Evolutionary conservation across 2,329 filamentous ascomycete species (phyloP).

Genomic region (Colletotrichum shisoi): DNA sequence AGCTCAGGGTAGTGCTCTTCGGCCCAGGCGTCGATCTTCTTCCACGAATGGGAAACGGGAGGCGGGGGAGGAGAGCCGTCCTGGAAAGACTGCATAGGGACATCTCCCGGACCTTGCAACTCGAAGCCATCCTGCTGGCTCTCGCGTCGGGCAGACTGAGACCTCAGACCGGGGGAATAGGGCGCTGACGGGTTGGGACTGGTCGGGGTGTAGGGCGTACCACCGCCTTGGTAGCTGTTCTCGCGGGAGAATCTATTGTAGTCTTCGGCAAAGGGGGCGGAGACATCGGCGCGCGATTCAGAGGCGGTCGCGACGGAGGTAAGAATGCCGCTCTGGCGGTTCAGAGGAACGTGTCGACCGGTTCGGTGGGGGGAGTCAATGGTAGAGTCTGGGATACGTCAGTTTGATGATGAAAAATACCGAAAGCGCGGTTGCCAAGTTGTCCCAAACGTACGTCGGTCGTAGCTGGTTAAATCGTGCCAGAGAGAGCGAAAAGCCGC

Average conservation of each 20-base stretch:
- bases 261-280: conserved; percentile 80
- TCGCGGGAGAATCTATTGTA: conserved; percentile 45
- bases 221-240: conserved; percentile 68
- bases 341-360: conserved; percentile 87
- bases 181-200: conserved; percentile 69
- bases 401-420: conserved; percentile 33
- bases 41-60: conserved; percentile 89
- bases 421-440: conserved; percentile 11
- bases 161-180: conserved; percentile 90
- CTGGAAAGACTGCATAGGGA: conserved; percentile 95
- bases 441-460: conserved; percentile 63
- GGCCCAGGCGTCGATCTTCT: conserved; percentile 89
- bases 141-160: conserved; percentile 72
- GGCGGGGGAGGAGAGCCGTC: conserved; percentile 91
- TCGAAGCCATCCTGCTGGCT: conserved; percentile 73
- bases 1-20: conserved; percentile 96
- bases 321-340: conserved; percentile 81
- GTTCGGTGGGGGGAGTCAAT: conserved; percentile 93
- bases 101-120: conserved; percentile 77
- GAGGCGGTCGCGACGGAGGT: conserved; percentile 88
- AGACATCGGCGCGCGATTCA: conserved; percentile 86
- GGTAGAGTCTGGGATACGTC: conserved; percentile 74
- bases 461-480: conserved; percentile 84
- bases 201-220: conserved; percentile 57
- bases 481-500: conserved; percentile 88